Percentiles rank a stretch among this genome's conserved stretches.
phyloP scores from a whole-genome alignment of 2,329 filamentous ascomycete genomes.

The Penicillium sp. region DNA sequence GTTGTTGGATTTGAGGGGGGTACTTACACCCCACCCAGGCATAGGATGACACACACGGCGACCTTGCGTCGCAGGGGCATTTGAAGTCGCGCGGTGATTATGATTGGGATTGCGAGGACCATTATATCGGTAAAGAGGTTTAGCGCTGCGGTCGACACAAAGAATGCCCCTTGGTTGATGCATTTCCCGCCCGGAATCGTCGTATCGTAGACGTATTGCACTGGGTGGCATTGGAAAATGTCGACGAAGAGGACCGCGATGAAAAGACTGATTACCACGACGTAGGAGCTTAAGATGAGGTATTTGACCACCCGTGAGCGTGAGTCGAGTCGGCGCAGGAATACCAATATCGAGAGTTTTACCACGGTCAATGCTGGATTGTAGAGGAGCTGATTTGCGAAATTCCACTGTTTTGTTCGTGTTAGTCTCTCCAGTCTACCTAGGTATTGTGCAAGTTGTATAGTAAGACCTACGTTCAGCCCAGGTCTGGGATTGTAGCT shows the following conservation, averaged over 20 bases:
- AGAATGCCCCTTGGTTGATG: constrained; percentile 24
- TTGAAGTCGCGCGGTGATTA: constrained; percentile 25
- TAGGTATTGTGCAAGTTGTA: background rate
- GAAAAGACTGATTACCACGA: constrained; percentile 16
- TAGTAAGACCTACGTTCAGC: constrained; percentile 11
- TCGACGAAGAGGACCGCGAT: constrained; percentile 22
- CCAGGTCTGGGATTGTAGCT: constrained; percentile 12
- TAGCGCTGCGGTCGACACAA: constrained; percentile 20
- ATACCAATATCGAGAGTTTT: constrained; percentile 26
- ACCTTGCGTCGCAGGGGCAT: constrained; percentile 24
- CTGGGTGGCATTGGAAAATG: constrained; percentile 27
- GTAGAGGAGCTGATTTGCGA: constrained; percentile 25
- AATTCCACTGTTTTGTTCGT: constrained; percentile 16
- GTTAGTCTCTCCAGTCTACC: constrained; percentile 1
- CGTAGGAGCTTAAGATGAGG: constrained; percentile 18
- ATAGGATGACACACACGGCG: constrained; percentile 25
- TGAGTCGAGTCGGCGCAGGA: constrained; percentile 25
- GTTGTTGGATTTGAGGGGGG: background rate
- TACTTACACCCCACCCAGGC: constrained; percentile 22
- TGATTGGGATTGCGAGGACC: constrained; percentile 25
- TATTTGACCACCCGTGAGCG: constrained; percentile 17
- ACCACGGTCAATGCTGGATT: constrained; percentile 25
- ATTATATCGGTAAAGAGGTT: constrained; percentile 28
- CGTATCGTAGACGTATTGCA: constrained; percentile 20
- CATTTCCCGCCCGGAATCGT: constrained; percentile 19